Conservation (phyloP, 2,329 filamentous ascomycete species). For the Paradendryphiella salina region DNA sequence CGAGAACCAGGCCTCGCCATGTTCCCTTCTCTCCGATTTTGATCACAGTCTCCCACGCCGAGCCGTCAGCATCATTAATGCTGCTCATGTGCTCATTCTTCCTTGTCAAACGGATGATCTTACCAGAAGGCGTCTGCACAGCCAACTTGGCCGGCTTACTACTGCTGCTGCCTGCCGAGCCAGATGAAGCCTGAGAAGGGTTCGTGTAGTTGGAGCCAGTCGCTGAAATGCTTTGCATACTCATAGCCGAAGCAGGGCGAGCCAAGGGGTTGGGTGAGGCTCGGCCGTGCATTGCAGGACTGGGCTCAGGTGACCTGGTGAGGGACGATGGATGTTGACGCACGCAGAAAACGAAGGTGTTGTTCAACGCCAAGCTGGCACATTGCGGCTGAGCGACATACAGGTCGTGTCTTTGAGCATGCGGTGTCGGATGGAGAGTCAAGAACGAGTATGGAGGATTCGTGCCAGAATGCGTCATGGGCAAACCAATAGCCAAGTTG, state of each 20-base stretch:
- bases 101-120: constrained; percentile 85
- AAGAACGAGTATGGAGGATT: constrained; percentile 96
- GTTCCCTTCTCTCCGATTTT: constrained; percentile 82
- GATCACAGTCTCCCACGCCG: constrained; percentile 86
- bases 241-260: constrained; percentile 62
- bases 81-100: constrained; percentile 69
- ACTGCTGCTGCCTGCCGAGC: constrained; percentile 60
- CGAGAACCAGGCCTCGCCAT: constrained; percentile 80
- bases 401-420: constrained; percentile 95
- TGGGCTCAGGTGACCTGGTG: constrained; percentile 38
- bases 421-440: constrained; percentile 89
- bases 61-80: constrained; percentile 67
- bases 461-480: constrained; percentile 84
- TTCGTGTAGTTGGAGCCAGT: constrained; percentile 57
- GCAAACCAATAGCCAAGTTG: constrained; percentile 84
- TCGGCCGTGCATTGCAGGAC: constrained; percentile 48
- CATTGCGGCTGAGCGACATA: constrained; percentile 98
- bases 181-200: constrained; percentile 61
- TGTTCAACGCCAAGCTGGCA: constrained; percentile 82
- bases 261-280: constrained; percentile 57
- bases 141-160: constrained; percentile 91
- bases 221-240: constrained; percentile 61
- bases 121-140: constrained; percentile 90
- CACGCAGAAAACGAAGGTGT: constrained; percentile 96
- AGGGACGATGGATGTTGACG: constrained; percentile 82